A percentile compares a stretch with the other conserved stretches of the same genome.
These are phyloP conservation scores for Fraxinus quadrangulata DNA, from an alignment of 257 asterid species.

Conservation along the genomic window DNA sequence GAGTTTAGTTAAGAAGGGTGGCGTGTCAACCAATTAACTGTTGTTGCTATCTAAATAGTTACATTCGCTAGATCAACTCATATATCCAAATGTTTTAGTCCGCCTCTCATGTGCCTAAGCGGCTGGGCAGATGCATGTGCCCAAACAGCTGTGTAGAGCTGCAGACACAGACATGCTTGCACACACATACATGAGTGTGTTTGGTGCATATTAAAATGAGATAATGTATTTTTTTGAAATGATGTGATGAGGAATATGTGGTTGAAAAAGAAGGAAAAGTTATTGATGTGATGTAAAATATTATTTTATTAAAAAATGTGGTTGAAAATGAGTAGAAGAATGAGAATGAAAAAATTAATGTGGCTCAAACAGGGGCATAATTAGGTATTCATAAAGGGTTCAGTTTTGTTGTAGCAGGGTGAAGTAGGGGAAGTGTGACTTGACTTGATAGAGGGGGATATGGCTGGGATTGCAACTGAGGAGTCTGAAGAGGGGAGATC, in stretches of 20 bases:
- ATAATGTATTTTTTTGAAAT: no score
- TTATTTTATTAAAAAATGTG: no score
- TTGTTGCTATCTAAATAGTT: background rate
- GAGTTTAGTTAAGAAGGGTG: background rate
- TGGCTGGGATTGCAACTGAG: constrained; percentile 53
- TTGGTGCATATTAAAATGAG: no score
- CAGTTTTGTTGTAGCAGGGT: constrained; percentile 31
- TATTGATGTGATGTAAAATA: no score
- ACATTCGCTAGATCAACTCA: background rate
- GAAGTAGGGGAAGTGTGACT: constrained; percentile 43
- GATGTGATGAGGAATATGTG: no score
- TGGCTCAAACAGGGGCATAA: no score
- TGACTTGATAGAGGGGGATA: constrained; percentile 46
- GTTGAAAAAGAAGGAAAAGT: no score
- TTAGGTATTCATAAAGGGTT: background rate
- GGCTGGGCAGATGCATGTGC: background rate
- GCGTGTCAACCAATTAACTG: background rate
- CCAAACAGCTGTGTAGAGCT: no score
- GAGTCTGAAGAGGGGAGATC: constrained; percentile 50
- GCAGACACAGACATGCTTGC: background rate
- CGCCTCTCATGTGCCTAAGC: background rate
- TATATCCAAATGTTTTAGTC: background rate
- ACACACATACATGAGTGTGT: background rate
- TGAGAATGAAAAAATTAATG: no score
- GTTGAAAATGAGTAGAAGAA: no score